A percentile compares a stretch with the other conserved stretches of the same genome.
Evolutionary conservation across 1,139 yeast genomes (phyloP).

Genomic region (Hyphopichia buzzinii): DNA sequence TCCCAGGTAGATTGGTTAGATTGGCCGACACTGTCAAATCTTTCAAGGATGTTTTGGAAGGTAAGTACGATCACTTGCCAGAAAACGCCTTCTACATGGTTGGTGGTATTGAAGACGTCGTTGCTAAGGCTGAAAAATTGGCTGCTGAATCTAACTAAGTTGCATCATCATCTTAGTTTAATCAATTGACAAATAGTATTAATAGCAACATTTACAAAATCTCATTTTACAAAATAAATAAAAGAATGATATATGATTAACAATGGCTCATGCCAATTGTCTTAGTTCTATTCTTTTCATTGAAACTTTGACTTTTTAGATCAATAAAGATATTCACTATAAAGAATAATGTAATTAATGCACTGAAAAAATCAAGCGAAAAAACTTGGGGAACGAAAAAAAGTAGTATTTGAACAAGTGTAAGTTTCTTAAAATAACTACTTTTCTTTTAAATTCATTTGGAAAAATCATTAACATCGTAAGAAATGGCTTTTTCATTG

Average conservation of each 20-base stretch:
- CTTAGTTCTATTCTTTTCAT: slow-evolving; percentile 3
- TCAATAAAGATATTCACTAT: slow-evolving; percentile 3
- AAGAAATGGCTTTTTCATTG: slow-evolving; percentile 6
- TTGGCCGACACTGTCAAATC: slow-evolving; percentile 91
- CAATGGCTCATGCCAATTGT: slow-evolving; percentile 2
- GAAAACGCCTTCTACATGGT: slow-evolving; percentile 99
- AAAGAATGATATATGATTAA: slow-evolving; percentile 12
- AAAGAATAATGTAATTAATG: neutral
- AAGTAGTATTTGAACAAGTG: neutral
- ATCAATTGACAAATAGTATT: neutral
- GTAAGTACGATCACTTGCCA: slow-evolving; percentile 98
- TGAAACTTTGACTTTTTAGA: slow-evolving; percentile 1
- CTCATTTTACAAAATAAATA: slow-evolving; percentile 2
- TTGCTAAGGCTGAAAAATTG: slow-evolving; percentile 98
- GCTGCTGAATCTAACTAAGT: slow-evolving; percentile 86
- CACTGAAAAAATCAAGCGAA: neutral
- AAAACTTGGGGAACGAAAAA: neutral
- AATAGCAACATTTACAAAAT: neutral
- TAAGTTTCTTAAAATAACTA: neutral
- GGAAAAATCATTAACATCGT: no score
- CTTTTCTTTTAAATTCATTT: neutral
- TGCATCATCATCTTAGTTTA: slow-evolving; percentile 5
- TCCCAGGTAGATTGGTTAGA: slow-evolving; percentile 96
- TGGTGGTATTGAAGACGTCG: slow-evolving; percentile 98
- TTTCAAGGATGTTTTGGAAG: slow-evolving; percentile 95